These are phyloP conservation scores for Gracilariopsis chorda DNA, from an alignment of 23 red algal genomes.

Conservation along the genomic window DNA sequence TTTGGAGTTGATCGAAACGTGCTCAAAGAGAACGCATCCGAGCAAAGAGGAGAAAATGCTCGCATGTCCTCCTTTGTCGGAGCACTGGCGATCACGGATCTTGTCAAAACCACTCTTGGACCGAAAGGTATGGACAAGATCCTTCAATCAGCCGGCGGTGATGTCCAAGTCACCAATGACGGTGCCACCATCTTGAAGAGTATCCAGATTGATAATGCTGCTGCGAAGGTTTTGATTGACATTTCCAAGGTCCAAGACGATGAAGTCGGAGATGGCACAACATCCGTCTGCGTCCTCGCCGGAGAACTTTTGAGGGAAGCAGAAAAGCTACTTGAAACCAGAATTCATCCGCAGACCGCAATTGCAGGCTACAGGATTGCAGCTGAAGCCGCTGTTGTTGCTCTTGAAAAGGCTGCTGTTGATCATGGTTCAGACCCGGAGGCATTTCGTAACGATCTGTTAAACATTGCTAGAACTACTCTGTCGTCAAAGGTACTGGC, in stretches of 20 bases:
- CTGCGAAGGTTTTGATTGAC: conserved; percentile 94
- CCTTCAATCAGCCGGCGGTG: conserved; percentile 80
- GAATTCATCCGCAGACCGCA: conserved; percentile 90
- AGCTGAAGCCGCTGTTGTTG: conserved; percentile 50
- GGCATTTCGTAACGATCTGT: conserved; percentile 65
- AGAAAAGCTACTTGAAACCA: conserved; percentile 92
- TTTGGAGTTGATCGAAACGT: conserved; percentile 75
- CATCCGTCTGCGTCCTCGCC: conserved; percentile 94
- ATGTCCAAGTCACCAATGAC: conserved; percentile 95
- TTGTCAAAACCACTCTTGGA: conserved; percentile 92
- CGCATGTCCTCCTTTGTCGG: conserved; percentile 94
- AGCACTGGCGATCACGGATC: conserved; percentile 93
- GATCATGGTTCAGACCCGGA: conserved; percentile 64
- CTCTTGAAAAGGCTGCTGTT: conserved; percentile 74
- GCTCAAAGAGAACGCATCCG: conserved; percentile 78
- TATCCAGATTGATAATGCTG: conserved; percentile 89
- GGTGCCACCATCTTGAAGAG: conserved; percentile 93
- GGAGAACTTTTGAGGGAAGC: conserved; percentile 96
- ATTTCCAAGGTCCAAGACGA: conserved; percentile 97
- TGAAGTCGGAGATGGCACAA: conserved; percentile 98
- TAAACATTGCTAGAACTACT: conserved; percentile 90
- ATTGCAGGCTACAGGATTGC: conserved; percentile 84
- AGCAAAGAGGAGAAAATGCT: conserved; percentile 94
- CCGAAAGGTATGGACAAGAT: conserved; percentile 98
- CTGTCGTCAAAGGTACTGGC: conserved; percentile 93